Base-by-base conservation (phyloP, 192 early-diverging fungal species). In the Phycomyces blakesleeanus region DNA sequence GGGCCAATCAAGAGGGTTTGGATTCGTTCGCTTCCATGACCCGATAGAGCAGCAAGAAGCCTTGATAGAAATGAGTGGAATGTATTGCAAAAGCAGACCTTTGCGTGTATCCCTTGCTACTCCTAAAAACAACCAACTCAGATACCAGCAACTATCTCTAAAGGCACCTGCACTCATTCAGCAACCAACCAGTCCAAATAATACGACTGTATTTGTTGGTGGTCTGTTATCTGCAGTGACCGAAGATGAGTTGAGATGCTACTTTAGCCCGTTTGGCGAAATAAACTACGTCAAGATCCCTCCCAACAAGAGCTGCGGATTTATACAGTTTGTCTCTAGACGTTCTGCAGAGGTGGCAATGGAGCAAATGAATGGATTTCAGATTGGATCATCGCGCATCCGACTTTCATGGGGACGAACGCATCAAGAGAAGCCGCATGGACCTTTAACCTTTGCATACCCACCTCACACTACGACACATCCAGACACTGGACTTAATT, bases 181-280 rank as follows among this genome's bases (percentile, higher is more conserved):
- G 29, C 44, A 61, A 29, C 83, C 68, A 61, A 87, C 75, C 50
- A 93, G 95, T 69, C 94, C 94, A 53, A 86, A 79, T 73, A 96
- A 96, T 78, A 98, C 94, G 8, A 98, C 96, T 6, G 91, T 98
- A 26, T 98, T 98, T 80, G 93, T 98, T 26, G 96, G 96, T 21
- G 94, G 94, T 5, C 76, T 98, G 50, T 88, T 81, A 40, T 81
- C 87, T 39, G 79, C 84, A 15, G 88, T 91, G 22, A 81, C 84
- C 18, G 94, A 96, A 68, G 90, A 94, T 55, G 96, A 98, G 49
- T 81, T 98, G 59, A 72, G 83, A 50, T 82, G 83, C 12, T 84
- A 86, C 63, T 98, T 98, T 77, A 75, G 83, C 25, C 81, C 80
- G 37, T 95, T 93, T 79, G 96, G 96, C 37, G 93, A 92, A 41